Base-by-base conservation (phyloP, 257 asterid species). In the Plectranthus barbatus region DNA sequence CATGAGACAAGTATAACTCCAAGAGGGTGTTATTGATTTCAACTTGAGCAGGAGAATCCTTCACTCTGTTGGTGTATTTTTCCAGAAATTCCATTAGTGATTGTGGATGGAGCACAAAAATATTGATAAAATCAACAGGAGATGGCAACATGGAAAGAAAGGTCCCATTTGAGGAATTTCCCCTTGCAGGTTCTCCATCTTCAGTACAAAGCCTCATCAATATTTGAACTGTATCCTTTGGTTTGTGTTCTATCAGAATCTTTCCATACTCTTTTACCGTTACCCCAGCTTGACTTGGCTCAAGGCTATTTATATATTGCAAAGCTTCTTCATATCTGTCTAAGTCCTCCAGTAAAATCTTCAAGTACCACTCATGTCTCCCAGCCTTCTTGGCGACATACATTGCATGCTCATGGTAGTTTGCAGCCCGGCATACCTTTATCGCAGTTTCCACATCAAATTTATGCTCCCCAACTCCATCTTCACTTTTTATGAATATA, bases 361-460 rank as follows among this genome's bases (percentile, higher is more conserved):
- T 91, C 84, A 91, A 79, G 76, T 91, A 91, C 88, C 89, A 82
- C 70, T 92, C 97, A 65, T 92, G 99, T 68, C 82, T 83, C 73
- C 97, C 99, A 64, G 99, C 81, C 80, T 84, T 92, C 79, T 86
- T 89, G 47, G 99, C 99, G 47, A 92, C 99, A 72, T 83, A 92
- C 95, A 92, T 89, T 10, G 99, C 99, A 76, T 92, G 99, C 77
- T 92, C 99, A 40, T 89, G 96, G 80, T 92, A 92, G 75, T 83
- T 90, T 39, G 97, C 99, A 34, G 99, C 96, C 55, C 99, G 81
- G 68, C 99, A 91, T 46, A 86, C 98, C 81, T 82, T 83, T 80
- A 91, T 91, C 7, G 95, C 98, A 75, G 98, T 91, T 78, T 92
- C 99, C 10, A 84, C 96, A 67, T 92, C 99, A 71, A 89, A 89